phyloP scores from a whole-genome alignment of 805 yeast genomes.

The Candida anglica region DNA sequence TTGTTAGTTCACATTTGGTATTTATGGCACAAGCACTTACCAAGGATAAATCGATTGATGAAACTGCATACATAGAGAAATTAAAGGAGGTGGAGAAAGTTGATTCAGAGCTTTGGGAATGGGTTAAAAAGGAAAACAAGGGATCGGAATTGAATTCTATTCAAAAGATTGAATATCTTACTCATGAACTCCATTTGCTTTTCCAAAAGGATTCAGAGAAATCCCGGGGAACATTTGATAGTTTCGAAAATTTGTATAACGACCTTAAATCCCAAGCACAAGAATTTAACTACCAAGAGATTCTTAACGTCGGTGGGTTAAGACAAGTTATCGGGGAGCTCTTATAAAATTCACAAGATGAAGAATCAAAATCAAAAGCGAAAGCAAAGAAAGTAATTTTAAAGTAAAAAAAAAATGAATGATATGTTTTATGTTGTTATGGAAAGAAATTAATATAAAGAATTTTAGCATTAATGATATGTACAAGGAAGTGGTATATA shows the following conservation, averaged over 20 bases:
- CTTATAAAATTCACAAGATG: conserved; percentile 4
- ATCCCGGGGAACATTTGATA: conserved; percentile 1
- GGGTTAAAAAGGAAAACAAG: conserved; percentile 10
- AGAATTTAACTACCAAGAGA: conserved; percentile 10
- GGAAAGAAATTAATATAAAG: too few species aligned
- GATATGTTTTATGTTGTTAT: neutral
- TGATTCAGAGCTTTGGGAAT: conserved; percentile 17
- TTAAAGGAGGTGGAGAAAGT: conserved; percentile 2
- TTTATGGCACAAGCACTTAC: conserved; percentile 4
- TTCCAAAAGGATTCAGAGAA: conserved; percentile 6
- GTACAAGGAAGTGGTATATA: neutral
- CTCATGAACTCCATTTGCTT: conserved; percentile 12
- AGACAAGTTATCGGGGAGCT: conserved; percentile 9
- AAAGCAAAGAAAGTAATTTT: neutral
- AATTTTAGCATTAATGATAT: too few species aligned
- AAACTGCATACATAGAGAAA: neutral
- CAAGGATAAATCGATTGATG: conserved; percentile 2
- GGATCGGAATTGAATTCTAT: conserved; percentile 12
- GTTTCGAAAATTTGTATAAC: neutral
- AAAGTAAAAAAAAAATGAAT: neutral
- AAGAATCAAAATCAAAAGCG: neutral
- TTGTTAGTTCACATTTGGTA: conserved; percentile 13
- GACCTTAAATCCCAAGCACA: conserved; percentile 9
- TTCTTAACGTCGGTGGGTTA: conserved; percentile 8
- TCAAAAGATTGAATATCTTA: conserved; percentile 17